Conservation (phyloP, 495 filamentous ascomycete genomes). For the Tuber calosporum region DNA sequence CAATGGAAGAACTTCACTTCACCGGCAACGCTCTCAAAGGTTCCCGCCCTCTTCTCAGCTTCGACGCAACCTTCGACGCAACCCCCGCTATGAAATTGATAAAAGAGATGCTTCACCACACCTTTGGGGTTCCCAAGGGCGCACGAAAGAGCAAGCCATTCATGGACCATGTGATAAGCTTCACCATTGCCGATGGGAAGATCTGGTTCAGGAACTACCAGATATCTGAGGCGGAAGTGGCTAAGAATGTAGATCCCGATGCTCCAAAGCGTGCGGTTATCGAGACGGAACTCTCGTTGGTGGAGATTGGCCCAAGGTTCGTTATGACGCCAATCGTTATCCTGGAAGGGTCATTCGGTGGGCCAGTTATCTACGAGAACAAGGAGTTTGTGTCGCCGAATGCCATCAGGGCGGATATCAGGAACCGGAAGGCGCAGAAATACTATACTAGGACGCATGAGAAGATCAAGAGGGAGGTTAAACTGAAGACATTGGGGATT, state of each 20-base stretch:
- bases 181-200: slow-evolving; percentile 88
- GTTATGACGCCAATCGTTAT: slow-evolving; percentile 95
- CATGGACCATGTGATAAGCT: slow-evolving; percentile 85
- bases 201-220: slow-evolving; percentile 97
- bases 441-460: slow-evolving; percentile 69
- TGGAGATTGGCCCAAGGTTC: slow-evolving; percentile 93
- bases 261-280: slow-evolving; percentile 37
- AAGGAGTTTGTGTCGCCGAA: slow-evolving; percentile 97
- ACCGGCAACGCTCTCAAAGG: slow-evolving; percentile 95
- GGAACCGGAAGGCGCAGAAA: slow-evolving; percentile 63
- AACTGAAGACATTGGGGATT: slow-evolving; percentile 68
- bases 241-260: slow-evolving; percentile 44
- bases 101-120: slow-evolving; percentile 80
- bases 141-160: slow-evolving; percentile 90
- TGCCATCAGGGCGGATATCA: slow-evolving; percentile 75
- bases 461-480: slow-evolving; percentile 61
- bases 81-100: slow-evolving; percentile 63
- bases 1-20: slow-evolving; percentile 93
- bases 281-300: slow-evolving; percentile 68
- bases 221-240: slow-evolving; percentile 58
- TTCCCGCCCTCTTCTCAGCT: slow-evolving; percentile 86
- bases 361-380: slow-evolving; percentile 96
- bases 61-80: slow-evolving; percentile 76
- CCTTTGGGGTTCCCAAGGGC: slow-evolving; percentile 87
- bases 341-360: slow-evolving; percentile 88